Conservation (phyloP, 2,329 filamentous ascomycete genomes). For the Blastomyces gilchristii region DNA sequence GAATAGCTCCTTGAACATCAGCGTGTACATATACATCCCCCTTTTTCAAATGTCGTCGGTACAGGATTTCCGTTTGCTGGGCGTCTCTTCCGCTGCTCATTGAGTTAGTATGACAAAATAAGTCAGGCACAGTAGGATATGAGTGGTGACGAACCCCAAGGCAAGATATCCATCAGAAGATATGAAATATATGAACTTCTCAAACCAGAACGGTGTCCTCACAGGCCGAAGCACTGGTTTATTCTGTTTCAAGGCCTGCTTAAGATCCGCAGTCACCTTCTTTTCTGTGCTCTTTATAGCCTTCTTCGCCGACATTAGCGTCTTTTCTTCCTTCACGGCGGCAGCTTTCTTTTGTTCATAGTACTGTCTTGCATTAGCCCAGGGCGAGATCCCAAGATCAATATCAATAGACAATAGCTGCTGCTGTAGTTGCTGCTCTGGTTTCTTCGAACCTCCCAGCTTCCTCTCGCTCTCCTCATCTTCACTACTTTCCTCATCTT, state of each 20-base stretch:
- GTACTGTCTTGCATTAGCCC: conserved; percentile 83
- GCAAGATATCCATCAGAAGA: conserved; percentile 93
- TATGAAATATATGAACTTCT: conserved; percentile 93
- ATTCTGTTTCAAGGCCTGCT: conserved; percentile 81
- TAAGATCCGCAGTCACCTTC: conserved; percentile 77
- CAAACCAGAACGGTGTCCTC: conserved; percentile 82
- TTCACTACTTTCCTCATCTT: conserved; percentile 37
- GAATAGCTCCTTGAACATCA: conserved; percentile 71
- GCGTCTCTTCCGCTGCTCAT: conserved; percentile 59
- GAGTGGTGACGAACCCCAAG: conserved; percentile 46
- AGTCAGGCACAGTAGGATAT: background rate
- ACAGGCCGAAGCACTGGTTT: conserved; percentile 77
- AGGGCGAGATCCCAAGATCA: conserved; percentile 69
- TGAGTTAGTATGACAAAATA: conserved; percentile 7
- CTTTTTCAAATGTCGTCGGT: conserved; percentile 71
- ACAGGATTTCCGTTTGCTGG: conserved; percentile 86
- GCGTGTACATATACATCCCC: conserved; percentile 90
- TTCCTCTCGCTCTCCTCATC: conserved; percentile 18
- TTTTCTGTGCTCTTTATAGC: conserved; percentile 84
- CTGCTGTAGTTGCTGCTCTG: conserved; percentile 21
- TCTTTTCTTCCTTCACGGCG: conserved; percentile 79
- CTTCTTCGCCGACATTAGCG: conserved; percentile 64
- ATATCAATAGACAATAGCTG: conserved; percentile 64
- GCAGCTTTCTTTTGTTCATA: conserved; percentile 81
- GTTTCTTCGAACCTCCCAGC: conserved; percentile 16